Evolutionary conservation across 1,139 yeast species (phyloP).

Genomic region (Pichia sp.): DNA sequence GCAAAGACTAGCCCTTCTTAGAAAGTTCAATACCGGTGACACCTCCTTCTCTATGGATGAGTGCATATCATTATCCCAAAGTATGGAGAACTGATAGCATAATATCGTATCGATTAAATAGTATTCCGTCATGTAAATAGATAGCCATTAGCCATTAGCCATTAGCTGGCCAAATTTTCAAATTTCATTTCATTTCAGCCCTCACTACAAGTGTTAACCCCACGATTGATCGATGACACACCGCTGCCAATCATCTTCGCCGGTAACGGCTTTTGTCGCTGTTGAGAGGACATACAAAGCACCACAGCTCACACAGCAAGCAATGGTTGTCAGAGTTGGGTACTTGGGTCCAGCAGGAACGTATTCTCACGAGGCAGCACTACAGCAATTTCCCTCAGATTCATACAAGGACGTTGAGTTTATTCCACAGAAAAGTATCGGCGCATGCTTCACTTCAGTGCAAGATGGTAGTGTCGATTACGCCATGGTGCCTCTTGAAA

Average conservation of each 20-base stretch:
- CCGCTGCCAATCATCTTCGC: no score
- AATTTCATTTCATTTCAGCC: no score
- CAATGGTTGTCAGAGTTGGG: slow-evolving; percentile 41
- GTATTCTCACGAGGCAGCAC: slow-evolving; percentile 83
- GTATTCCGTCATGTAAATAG: no score
- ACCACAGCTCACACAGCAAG: neutral
- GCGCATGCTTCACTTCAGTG: slow-evolving; percentile 57
- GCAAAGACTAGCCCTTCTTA: slow-evolving; percentile 49
- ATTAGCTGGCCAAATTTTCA: neutral
- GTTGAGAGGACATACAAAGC: neutral
- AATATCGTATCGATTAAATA: neutral
- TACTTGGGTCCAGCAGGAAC: slow-evolving; percentile 89
- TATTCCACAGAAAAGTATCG: slow-evolving; percentile 43
- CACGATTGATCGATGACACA: no score
- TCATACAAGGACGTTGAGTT: slow-evolving; percentile 22
- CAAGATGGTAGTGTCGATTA: slow-evolving; percentile 43
- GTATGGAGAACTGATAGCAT: slow-evolving; percentile 42
- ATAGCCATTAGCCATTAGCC: neutral
- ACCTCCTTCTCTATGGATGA: slow-evolving; percentile 55
- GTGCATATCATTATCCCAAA: slow-evolving; percentile 65
- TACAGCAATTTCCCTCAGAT: slow-evolving; percentile 56
- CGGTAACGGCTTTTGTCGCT: neutral
- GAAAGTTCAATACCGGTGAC: slow-evolving; percentile 64
- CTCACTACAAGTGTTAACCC: no score
- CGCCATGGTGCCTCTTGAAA: slow-evolving; percentile 89